Evolutionary conservation across 2,329 filamentous ascomycete genomes (phyloP), one percentile per base, ranked within the genome.

Genomic region (Aspergillus uvarum): DNA sequence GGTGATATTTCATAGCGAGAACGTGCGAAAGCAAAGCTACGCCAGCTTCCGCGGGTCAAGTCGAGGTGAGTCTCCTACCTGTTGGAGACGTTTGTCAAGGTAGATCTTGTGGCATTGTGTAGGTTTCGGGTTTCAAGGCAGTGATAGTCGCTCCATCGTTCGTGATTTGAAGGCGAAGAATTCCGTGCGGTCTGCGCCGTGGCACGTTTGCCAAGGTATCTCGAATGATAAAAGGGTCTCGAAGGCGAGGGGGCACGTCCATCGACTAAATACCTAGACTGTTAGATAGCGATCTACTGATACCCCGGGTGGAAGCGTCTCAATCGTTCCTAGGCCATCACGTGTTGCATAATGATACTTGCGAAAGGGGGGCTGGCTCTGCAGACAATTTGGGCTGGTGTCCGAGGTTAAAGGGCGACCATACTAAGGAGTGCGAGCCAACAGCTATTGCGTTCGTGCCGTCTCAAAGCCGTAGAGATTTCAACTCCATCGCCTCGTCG

Each of bases 401-500:
- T 29, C 26, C 2, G 26, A 29, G n/a, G n/a, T n/a, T 3, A 22
- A 3, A 22, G 22, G 16, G 11, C 29, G 22, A 6, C 44, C 29
- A 4, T 21, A 22, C 3, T 56, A 47, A n/a, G 51, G 59, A 1
- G 47, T 38, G 5, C 48, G 31, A 14, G 31, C 50, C 2, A 63
- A 22, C 38, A 48, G 24, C 26, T 35, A 24, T 26, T 60, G 11
- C 22, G 59, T 35, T 47, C 24, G 62, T 47, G 14, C 60, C 54
- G 19, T 62, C 50, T 32, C 50, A 42, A 16, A 60, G 14, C 4
- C 21, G n/a, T 8, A 24, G 52, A n/a, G 62, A 53, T 21, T 59
- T 44, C 14, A 32, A 14, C 24, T 61, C 53, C 4, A 59, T 21
- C 31, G 29, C 51, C 31, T 38, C 50, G 10, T 38, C 50, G 6